Evolutionary conservation across 768 basidiomycete species (phyloP), one percentile per base, ranked within the genome.

Genomic region (Suillus hirtellus): DNA sequence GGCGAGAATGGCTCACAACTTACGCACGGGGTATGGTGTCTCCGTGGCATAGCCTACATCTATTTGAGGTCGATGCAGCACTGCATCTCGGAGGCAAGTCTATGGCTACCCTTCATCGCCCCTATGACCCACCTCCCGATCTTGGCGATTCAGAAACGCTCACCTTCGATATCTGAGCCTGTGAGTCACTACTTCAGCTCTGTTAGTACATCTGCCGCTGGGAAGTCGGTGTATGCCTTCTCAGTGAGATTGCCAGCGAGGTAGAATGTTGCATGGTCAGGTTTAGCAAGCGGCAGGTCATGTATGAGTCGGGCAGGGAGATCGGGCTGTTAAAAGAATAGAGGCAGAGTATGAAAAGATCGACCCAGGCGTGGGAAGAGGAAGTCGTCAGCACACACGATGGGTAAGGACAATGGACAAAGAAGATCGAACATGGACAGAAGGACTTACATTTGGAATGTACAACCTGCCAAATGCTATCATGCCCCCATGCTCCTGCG

Each of bases 151-250:
- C 8, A 27, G 14, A 49, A 27, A 49, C 1, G 47, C 14, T 49
- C 24, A 49, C 47, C 49, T 50, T 27, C 15, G 10, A 8, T 0
- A 50, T 27, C 24, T 9, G 2, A 1, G 27, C 52, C 3, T 10
- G 24, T 24, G 24, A 24, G 24, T 56, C 21, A 38, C 21, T 17
- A 24, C 2, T 38, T 11, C 59, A 5, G 1, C 2, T 24, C 17
- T 60, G 15, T 10, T 11, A 4, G 35, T 37, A 56, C 12, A 35
- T 37, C 49, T 56, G 69, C 68, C 52, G 72, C 73, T 3, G 74
- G 70, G 62, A 75, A 77, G 40, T 75, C 73, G 0, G 69, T 75
- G 46, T 75, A 78, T n/a, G 76, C 76, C 12, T 64, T 67, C 10
- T 71, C 70, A n/a, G 69, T 70, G 11, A 15, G 35, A n/a, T 71